Conservation (phyloP, 2,329 filamentous ascomycete species). For the Neurospora crassa region DNA sequence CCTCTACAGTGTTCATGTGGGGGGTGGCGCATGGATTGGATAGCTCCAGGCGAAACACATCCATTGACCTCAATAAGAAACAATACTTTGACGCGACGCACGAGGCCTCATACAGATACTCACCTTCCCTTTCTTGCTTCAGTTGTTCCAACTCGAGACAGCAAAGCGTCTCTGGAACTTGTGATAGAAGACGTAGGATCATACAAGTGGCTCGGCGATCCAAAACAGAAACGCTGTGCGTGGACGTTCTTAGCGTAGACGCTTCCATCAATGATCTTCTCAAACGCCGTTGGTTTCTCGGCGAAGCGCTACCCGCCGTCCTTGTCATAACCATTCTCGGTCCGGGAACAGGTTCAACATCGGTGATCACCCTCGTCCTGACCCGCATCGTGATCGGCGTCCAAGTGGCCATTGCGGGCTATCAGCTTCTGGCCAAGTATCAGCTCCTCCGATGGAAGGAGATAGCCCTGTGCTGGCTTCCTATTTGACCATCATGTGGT, state of each 20-base stretch:
- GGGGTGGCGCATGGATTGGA: background rate
- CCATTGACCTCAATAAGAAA: background rate
- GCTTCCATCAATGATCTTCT: too few relatives aligned
- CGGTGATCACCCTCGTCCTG: slow-evolving; percentile 31
- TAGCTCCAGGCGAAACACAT: background rate
- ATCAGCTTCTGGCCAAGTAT: slow-evolving; percentile 50
- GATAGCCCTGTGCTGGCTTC: slow-evolving; percentile 44
- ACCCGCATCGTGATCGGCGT: slow-evolving; percentile 52
- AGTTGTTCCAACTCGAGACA: background rate
- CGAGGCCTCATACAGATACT: background rate
- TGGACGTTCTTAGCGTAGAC: background rate
- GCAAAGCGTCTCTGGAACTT: background rate
- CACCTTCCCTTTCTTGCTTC: background rate
- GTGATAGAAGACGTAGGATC: background rate
- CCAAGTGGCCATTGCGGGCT: slow-evolving; percentile 54
- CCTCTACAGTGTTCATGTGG: background rate
- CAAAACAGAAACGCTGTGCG: background rate
- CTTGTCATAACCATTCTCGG: slow-evolving; percentile 44
- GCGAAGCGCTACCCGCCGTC: slow-evolving; percentile 46
- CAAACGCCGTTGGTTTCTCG: slow-evolving; percentile 43
- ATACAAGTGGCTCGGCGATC: background rate
- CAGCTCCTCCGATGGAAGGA: slow-evolving; percentile 38
- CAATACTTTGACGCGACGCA: background rate
- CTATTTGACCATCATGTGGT: slow-evolving; percentile 54
- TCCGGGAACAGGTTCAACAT: slow-evolving; percentile 34